Evolutionary conservation across 805 yeast species (phyloP).

Genomic region (Torulaspora microellipsoides): DNA sequence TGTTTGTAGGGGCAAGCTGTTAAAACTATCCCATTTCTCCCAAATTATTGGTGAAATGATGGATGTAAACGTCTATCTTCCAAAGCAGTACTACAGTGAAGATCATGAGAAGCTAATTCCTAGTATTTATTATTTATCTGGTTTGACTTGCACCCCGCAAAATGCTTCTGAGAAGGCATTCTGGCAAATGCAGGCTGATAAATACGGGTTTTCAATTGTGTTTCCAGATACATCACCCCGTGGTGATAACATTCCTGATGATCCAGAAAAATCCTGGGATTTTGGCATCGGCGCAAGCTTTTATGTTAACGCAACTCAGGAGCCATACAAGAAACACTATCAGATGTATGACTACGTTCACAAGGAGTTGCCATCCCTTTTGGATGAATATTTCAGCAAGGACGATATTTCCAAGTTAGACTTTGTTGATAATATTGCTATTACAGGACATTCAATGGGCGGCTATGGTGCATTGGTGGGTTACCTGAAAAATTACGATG

Average conservation of each 20-base stretch:
- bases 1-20: constrained; percentile 69
- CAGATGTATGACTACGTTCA: constrained; percentile 83
- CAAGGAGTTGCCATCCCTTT: constrained; percentile 57
- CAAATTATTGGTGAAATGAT: constrained; percentile 58
- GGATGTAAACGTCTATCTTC: constrained; percentile 82
- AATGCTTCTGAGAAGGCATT: constrained; percentile 93
- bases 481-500: constrained; percentile 63
- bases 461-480: constrained; percentile 86
- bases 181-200: constrained; percentile 72
- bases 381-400: constrained; percentile 38
- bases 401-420: constrained; percentile 48
- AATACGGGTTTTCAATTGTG: constrained; percentile 80
- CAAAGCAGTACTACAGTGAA: constrained; percentile 42
- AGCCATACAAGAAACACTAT: constrained; percentile 68
- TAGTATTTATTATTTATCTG: constrained; percentile 74
- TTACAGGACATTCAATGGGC: constrained; percentile 99
- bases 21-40: constrained; percentile 75
- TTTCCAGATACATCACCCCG: constrained; percentile 98
- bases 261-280: constrained; percentile 58
- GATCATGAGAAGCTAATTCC: constrained; percentile 46
- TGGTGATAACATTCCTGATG: constrained; percentile 77
- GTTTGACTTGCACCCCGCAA: constrained; percentile 89
- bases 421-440: constrained; percentile 52
- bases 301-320: constrained; percentile 77
- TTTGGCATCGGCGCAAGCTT: constrained; percentile 96